Conservation (phyloP, 2,329 filamentous ascomycete genomes). For the Aureobasidium sp. region DNA sequence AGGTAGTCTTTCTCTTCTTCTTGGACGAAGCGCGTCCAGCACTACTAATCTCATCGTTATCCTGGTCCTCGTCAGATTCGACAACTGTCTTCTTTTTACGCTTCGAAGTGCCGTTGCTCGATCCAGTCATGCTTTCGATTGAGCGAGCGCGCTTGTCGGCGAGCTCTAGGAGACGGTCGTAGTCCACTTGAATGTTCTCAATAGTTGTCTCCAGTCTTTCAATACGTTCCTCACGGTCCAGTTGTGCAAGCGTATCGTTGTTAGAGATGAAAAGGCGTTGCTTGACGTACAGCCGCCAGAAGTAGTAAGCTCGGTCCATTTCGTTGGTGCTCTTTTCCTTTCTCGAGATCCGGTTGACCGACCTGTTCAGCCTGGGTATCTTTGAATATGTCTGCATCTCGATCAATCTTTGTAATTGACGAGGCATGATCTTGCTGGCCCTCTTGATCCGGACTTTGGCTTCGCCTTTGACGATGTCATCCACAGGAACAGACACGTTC, state of each 20-base stretch:
- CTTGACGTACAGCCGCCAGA: conserved; percentile 73
- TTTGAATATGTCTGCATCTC: conserved; percentile 65
- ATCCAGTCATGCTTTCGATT: background rate
- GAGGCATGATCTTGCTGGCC: conserved; percentile 62
- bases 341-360: conserved; percentile 39
- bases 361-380: conserved; percentile 45
- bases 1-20: conserved; percentile 12
- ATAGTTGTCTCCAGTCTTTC: conserved; percentile 67
- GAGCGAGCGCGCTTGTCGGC: conserved; percentile 29
- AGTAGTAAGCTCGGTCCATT: conserved; percentile 56
- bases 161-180: conserved; percentile 56
- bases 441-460: conserved; percentile 52
- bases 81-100: conserved; percentile 13
- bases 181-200: conserved; percentile 62
- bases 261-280: conserved; percentile 71
- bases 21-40: background rate
- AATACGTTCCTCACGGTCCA: conserved; percentile 61
- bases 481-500: conserved; percentile 43
- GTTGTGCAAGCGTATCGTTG: conserved; percentile 60
- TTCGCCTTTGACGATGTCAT: conserved; percentile 52
- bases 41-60: background rate
- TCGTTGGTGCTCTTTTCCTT: conserved; percentile 44
- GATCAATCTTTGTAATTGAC: conserved; percentile 68
- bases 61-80: conserved; percentile 16
- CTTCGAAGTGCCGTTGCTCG: background rate